Base-by-base conservation (phyloP, 352 stramenopile genomes). In the Elongisporangium senticosum region DNA sequence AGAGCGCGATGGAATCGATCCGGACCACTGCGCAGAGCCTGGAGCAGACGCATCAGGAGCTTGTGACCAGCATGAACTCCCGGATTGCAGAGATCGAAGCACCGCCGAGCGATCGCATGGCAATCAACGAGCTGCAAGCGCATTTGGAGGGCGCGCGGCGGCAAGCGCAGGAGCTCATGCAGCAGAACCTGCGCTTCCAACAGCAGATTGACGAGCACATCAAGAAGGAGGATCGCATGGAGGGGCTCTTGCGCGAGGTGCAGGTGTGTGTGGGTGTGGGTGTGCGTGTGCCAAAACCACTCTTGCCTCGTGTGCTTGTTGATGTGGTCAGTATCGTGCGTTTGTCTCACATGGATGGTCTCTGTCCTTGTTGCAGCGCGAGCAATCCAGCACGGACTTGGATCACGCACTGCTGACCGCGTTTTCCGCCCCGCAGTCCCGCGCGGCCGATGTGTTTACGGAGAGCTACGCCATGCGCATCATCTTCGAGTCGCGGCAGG, bases 191-290 rank as follows among this genome's bases (percentile, higher is more conserved):
- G 14, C 54, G 53, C 33, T 82, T 80, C 47, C 72, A 82, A 58
- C 61, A 77, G n/a, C 56, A 79, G 57, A 61, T 82, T 50, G 68
- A 59, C 17, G 65, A 77, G 48, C 67, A 72, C 39, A 78, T 85
- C 55, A 82, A 82, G 59, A 57, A 71, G 5, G 72, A 82, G 51
- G 75, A 86, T 64, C 54, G 75, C 20, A 80, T 82, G 72, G 75
- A 86, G 68, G 75, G 75, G 0, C 61, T 86, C 20, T 57, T 86
- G 21, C 72, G 71, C 19, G 75, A 86, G 53, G 55, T 82, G 40
- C 50, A 67, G 28, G 60, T 65, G 20, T 51, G 61, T 66, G 11
- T 7, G 11, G n/a, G n/a, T n/a, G n/a, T n/a, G n/a, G n/a, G n/a
- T n/a, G n/a, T n/a, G n/a, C n/a, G n/a, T n/a, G n/a, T n/a, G n/a